Evolutionary conservation across 306 rosid species (phyloP), one percentile per base, ranked within the genome.

Genomic region (Neltuma alba): DNA sequence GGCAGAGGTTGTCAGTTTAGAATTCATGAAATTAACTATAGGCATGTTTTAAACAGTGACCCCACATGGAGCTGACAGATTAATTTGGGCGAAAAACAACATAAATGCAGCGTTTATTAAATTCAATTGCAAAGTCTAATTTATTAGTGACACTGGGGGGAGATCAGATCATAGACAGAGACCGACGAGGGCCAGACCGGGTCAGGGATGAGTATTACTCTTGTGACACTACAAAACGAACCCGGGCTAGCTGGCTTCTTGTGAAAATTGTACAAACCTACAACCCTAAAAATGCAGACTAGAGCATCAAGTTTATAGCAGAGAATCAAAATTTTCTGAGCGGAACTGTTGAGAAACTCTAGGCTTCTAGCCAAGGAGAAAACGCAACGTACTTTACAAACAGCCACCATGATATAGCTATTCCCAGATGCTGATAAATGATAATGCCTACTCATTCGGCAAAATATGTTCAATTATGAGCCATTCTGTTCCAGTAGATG

Each of bases 211-310:
- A 2, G 30, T 31, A 25, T 21, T 48, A 44, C 73, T 74, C 44
- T 9, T 31, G 62, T 42, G 63, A 62, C 41, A 28, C 63, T 37
- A 60, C 83, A 74, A 74, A 55, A 81, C 54, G 54, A 41, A 62
- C 38, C 52, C 57, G 7, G 71, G 66, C 83, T 79, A 80, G 87
- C 89, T 86, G 80, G 86, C 81, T 40, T 52, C 79, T 77, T 76
- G 63, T 44, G 60, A 57, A 74, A 79, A 54, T 40, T 83, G 88
- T 82, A 87, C 88, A 82, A 79, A 85, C 80, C 85, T 79, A 68
- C 10, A 80, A 25, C 75, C 62, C 62, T 47, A 67, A 84, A 78
- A 78, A 65, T 76, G 60, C 65, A 84, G 81, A 28, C 75, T 75
- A 62, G 25, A 62, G 81, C 79, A 81, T 72, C 72, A 75, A 44